Conservation (phyloP, 1,284 basidiomycete species). For the Sporisorium exsertum region DNA sequence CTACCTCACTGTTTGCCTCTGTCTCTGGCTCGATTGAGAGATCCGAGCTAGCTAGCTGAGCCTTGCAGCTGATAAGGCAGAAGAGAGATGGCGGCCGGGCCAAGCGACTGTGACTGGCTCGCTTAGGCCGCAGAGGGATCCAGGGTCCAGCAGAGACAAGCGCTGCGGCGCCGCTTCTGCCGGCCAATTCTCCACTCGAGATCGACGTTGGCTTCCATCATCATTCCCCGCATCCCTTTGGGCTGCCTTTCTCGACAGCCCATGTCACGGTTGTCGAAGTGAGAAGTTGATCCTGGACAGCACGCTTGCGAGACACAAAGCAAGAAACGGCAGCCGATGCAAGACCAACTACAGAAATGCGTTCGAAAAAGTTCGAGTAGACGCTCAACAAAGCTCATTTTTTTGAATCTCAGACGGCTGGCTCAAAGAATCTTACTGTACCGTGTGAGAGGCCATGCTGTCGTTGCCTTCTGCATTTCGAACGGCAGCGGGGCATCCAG, state of each 20-base stretch:
- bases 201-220: background rate
- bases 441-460: constrained; percentile 2
- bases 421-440: background rate
- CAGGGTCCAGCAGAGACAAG: constrained; percentile 8
- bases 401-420: constrained; percentile 6
- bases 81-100: background rate
- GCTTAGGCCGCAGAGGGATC: constrained; percentile 1
- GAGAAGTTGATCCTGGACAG: background rate
- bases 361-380: background rate
- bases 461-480: background rate
- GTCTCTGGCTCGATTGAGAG: background rate
- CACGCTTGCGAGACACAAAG: background rate
- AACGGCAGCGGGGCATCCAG: constrained; percentile 1
- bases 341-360: no score
- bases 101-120: background rate
- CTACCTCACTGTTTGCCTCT: background rate
- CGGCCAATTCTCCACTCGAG: constrained; percentile 3
- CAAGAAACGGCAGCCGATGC: background rate
- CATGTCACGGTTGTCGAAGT: background rate
- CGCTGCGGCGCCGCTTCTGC: constrained; percentile 9
- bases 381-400: background rate
- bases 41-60: background rate
- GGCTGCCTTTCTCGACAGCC: constrained; percentile 2
- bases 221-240: background rate
- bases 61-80: constrained; percentile 5